Evolutionary conservation across 371 early-diverging fungal species (phyloP).

Genomic region (Mortierella sp.): DNA sequence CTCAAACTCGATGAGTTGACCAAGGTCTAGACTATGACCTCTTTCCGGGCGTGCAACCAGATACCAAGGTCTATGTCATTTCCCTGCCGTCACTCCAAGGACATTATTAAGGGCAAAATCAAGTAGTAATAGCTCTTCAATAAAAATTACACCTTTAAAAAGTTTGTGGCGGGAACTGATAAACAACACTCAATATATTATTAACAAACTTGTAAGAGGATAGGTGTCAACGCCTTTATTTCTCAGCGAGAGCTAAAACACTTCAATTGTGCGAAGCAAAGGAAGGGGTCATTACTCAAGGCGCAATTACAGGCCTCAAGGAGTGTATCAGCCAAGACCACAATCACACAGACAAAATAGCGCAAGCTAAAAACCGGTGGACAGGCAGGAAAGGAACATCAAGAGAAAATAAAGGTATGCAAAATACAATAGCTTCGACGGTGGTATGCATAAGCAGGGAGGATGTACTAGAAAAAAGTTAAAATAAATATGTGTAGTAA

Average conservation of each 20-base stretch:
- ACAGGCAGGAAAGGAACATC: neutral
- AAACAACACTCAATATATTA: too few relatives aligned
- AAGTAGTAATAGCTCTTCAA: too few relatives aligned
- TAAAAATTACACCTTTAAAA: too few relatives aligned
- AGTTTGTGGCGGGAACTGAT: too few relatives aligned
- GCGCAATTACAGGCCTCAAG: neutral
- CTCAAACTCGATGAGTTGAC: too few relatives aligned
- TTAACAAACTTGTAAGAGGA: too few relatives aligned
- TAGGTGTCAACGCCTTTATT: neutral
- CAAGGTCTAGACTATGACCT: too few relatives aligned
- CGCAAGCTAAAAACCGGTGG: neutral
- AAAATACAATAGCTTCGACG: neutral
- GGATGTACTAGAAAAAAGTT: neutral
- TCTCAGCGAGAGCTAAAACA: neutral
- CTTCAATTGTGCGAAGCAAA: neutral
- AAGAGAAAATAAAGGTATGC: neutral
- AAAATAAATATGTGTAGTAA: neutral
- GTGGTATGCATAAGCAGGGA: neutral
- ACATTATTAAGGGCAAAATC: too few relatives aligned
- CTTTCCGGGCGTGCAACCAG: too few relatives aligned
- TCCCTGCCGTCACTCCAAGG: too few relatives aligned
- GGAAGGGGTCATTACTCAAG: slow-evolving; percentile 1
- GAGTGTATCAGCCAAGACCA: neutral
- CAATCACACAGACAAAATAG: neutral
- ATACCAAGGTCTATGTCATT: too few relatives aligned